Base-by-base conservation (phyloP, 1,284 basidiomycete genomes). In the Veloboletus limbatus region DNA sequence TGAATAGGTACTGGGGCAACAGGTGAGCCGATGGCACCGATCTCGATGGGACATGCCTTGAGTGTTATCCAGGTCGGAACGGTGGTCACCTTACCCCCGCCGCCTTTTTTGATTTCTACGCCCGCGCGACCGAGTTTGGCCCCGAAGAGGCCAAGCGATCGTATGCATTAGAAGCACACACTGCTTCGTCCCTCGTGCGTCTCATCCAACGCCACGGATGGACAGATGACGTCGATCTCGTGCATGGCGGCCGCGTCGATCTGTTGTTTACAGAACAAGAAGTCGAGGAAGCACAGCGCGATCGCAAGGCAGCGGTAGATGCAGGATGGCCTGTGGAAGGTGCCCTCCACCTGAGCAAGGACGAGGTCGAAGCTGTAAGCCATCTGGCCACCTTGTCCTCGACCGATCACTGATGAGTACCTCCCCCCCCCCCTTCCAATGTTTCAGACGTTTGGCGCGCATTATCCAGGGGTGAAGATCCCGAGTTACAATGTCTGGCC, bases 1-100 rank as follows among this genome's bases (percentile, higher is more conserved):
- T n/a, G 2, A 5, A 21, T 26, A 90, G 88, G 87, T 61, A 81
- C 84, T 27, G 88, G 87, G n/a, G 88, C 88, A 20, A 91, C 87
- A 39, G 87, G 86, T 83, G 49, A 41, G 65, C 17, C 10, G 10
- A 57, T 11, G 13, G n/a, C 27, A 34, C 14, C 16, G 13, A 25
- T 30, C 14, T 33, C 17, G 31, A 22, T 40, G n/a, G 18, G 3
- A 22, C n/a, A 34, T 2, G 13, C 14, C 11, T n/a, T n/a, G n/a
- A n/a, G n/a, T n/a, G n/a, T n/a, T n/a, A n/a, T n/a, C 6, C 45
- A 86, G 87, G 86, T 45, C 69, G 88, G 14, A 91, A 91, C 53
- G 88, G 88, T 0, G 88, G 89, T 0, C 88, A 92, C 57, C 72
- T 91, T 17, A 82, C 81, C 0, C 76, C 82, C 0, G 65, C 65